Conservation (phyloP, 2,329 filamentous ascomycete species). For the Chaetomium sp. region DNA sequence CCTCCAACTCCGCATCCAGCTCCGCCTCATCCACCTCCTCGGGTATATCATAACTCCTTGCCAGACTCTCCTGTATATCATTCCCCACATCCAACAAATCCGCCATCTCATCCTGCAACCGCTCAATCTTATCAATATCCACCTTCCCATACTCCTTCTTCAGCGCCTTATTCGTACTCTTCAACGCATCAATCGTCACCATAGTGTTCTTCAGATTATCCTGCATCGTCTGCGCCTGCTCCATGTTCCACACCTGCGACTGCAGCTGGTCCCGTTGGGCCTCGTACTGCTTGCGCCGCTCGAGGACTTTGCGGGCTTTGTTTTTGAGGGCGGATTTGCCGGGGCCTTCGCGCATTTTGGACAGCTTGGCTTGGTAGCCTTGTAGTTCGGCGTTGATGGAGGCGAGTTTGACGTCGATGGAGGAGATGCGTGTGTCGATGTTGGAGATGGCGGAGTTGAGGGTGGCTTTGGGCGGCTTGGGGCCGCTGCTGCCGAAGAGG, state of each 20-base stretch:
- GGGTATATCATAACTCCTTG: constrained; percentile 85
- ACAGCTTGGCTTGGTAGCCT: constrained; percentile 78
- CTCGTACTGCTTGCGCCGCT: constrained; percentile 92
- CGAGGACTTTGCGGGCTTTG: constrained; percentile 89
- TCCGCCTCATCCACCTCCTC: constrained; percentile 97
- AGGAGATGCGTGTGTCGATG: constrained; percentile 77
- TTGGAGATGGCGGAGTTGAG: constrained; percentile 76
- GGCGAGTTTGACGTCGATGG: constrained; percentile 89
- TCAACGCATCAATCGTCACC: constrained; percentile 96
- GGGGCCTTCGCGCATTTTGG: constrained; percentile 91
- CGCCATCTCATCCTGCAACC: constrained; percentile 97
- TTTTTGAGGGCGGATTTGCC: constrained; percentile 89
- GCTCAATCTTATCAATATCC: constrained; percentile 94
- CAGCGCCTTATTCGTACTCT: constrained; percentile 90
- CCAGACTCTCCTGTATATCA: constrained; percentile 94
- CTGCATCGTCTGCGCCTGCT: constrained; percentile 96
- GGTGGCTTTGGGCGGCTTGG: constrained; percentile 80
- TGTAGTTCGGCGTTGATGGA: constrained; percentile 85
- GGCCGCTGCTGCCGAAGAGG: constrained; percentile 77
- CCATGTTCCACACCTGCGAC: constrained; percentile 97
- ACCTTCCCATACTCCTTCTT: constrained; percentile 95
- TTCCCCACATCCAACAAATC: constrained; percentile 96
- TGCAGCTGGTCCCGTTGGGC: constrained; percentile 88
- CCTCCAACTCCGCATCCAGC: constrained; percentile 92
- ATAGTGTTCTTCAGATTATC: constrained; percentile 98